phyloP scores from a whole-genome alignment of 169 alveolate genomes.

The Plasmodium vinckei region DNA sequence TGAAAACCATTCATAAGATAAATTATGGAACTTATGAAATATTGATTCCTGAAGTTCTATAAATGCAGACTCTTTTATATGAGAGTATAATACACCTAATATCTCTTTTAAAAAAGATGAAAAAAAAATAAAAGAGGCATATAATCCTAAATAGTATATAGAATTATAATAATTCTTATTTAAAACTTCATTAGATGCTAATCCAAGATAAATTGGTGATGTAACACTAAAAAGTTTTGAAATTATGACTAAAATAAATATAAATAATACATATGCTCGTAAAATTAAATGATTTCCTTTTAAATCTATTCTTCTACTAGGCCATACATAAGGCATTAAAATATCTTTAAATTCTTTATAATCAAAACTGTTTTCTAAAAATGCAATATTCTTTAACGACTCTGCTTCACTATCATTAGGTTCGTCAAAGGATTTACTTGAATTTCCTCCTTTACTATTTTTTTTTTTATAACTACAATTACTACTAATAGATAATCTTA shows the following conservation, averaged over 20 bases:
- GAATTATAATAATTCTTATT: conserved; percentile 23
- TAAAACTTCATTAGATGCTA: conserved; percentile 71
- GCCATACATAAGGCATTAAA: conserved; percentile 53
- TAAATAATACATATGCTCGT: conserved; percentile 44
- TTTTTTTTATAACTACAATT: neutral
- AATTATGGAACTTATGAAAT: conserved; percentile 51
- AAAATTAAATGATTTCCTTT: conserved; percentile 66
- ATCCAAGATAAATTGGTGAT: conserved; percentile 73
- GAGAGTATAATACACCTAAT: conserved; percentile 59
- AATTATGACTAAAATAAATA: conserved; percentile 46
- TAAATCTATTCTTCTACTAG: conserved; percentile 62
- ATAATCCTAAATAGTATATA: conserved; percentile 17
- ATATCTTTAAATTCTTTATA: conserved; percentile 40
- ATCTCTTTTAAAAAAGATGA: conserved; percentile 63
- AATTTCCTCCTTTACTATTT: neutral
- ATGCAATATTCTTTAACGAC: neutral
- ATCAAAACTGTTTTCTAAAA: conserved; percentile 40
- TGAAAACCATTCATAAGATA: conserved; percentile 73
- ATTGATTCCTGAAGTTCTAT: conserved; percentile 59
- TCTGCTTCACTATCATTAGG: neutral
- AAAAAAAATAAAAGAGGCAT: conserved; percentile 29
- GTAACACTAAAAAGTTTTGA: conserved; percentile 76
- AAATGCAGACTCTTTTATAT: conserved; percentile 67
- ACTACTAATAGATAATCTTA: neutral
- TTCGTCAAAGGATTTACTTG: neutral